phyloP scores from a whole-genome alignment of 345 rosid genomes.

The Eucalyptus pauciflora region DNA sequence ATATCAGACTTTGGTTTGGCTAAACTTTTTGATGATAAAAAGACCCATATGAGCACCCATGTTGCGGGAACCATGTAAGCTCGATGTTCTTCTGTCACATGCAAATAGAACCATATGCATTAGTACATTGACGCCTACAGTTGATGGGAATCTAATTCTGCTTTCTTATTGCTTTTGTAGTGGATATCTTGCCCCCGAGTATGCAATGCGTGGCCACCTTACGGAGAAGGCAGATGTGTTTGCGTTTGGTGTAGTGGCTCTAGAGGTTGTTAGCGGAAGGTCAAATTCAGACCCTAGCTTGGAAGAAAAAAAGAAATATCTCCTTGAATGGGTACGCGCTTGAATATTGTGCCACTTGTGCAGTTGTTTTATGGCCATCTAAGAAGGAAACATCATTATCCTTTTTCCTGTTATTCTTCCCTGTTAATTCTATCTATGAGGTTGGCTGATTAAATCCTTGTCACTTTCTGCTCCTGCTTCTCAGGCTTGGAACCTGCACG shows the following conservation, averaged over 20 bases:
- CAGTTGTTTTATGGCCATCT: not conserved
- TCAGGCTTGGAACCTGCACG: constrained; percentile 52
- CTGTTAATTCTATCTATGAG: too few relatives aligned
- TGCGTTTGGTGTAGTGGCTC: constrained; percentile 53
- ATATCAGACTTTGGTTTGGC: constrained; percentile 58
- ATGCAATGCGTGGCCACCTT: constrained; percentile 64
- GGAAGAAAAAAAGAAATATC: constrained; percentile 38
- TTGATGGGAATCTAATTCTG: not conserved
- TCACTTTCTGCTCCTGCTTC: not conserved
- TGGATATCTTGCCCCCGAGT: constrained; percentile 75
- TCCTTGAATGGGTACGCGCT: constrained; percentile 61
- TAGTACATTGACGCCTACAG: not conserved
- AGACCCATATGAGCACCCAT: constrained; percentile 50
- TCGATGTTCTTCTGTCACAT: not conserved
- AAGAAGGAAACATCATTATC: not conserved
- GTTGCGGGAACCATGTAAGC: constrained; percentile 55
- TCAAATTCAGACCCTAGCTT: constrained; percentile 35
- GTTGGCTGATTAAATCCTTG: too few relatives aligned
- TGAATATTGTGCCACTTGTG: not conserved
- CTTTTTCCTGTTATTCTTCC: not conserved
- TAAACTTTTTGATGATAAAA: constrained; percentile 39
- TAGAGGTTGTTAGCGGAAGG: constrained; percentile 61
- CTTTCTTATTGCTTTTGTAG: not conserved
- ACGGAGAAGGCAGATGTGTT: constrained; percentile 71
- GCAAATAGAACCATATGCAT: not conserved